Evolutionary conservation across 257 asterid species (phyloP).

Genomic region (Plectranthus barbatus): DNA sequence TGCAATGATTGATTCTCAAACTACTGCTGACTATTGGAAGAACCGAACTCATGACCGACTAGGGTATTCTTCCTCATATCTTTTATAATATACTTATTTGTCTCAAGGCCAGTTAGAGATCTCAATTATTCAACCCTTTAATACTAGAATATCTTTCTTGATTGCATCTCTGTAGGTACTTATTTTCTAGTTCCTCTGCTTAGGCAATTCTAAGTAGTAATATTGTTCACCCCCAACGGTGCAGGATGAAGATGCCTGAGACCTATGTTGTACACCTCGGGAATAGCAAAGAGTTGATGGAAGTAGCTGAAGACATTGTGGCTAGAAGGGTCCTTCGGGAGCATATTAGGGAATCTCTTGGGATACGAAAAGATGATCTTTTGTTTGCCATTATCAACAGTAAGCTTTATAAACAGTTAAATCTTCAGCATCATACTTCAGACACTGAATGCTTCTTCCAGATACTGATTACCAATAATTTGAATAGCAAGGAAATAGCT

Average conservation of each 20-base stretch:
- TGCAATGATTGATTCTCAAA: constrained; percentile 94
- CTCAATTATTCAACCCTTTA: not conserved
- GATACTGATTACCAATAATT: not conserved
- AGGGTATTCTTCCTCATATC: constrained; percentile 38
- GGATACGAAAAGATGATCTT: constrained; percentile 76
- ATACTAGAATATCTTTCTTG: not conserved
- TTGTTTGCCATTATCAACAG: constrained; percentile 83
- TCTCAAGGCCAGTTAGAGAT: not conserved
- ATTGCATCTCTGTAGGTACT: not conserved
- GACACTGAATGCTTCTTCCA: not conserved
- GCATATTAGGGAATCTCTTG: constrained; percentile 85
- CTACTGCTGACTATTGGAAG: constrained; percentile 89
- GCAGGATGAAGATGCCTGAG: constrained; percentile 91
- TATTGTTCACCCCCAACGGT: constrained; percentile 13
- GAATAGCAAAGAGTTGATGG: constrained; percentile 88
- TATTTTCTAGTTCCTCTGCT: constrained; percentile 10
- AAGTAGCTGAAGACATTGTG: constrained; percentile 68
- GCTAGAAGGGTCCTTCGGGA: constrained; percentile 80
- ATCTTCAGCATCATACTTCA: too few relatives aligned
- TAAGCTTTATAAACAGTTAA: constrained; percentile 32
- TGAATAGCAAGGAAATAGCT: not conserved
- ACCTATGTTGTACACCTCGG: constrained; percentile 98
- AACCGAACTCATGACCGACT: constrained; percentile 72
- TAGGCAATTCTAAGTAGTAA: constrained; percentile 1
- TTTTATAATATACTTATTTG: not conserved